Conservation (phyloP, 2,329 filamentous ascomycete species). For the Arthrobotrys pseudoclavata region DNA sequence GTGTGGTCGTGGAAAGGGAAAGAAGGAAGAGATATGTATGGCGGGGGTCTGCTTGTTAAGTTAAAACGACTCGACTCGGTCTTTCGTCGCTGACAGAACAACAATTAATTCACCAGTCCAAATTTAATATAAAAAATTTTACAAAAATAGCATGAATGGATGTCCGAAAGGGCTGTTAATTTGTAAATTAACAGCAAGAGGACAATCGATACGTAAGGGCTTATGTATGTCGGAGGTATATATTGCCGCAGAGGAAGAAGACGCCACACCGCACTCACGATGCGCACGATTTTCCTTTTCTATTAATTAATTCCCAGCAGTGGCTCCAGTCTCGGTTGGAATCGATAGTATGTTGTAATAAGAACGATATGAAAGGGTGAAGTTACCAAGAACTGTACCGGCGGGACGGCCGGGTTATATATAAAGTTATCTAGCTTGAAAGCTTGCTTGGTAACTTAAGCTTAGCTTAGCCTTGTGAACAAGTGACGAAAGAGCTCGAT, state of each 20-base stretch:
- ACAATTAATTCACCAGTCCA: too few species aligned
- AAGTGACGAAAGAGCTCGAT: constrained; percentile 34
- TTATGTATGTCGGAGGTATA: background rate
- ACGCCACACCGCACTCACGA: background rate
- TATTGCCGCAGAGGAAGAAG: background rate
- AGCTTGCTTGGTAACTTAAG: constrained; percentile 1
- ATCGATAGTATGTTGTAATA: background rate
- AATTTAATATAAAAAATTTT: background rate
- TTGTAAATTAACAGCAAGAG: too few species aligned
- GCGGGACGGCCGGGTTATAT: constrained; percentile 11
- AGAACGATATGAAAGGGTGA: background rate
- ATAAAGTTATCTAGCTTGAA: constrained; percentile 4
- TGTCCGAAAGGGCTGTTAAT: background rate
- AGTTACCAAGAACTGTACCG: background rate
- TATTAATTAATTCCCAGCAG: background rate
- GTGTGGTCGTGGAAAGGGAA: constrained; percentile 17
- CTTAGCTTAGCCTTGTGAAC: background rate
- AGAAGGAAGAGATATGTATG: constrained; percentile 15
- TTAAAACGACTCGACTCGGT: background rate
- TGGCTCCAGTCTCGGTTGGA: too few species aligned
- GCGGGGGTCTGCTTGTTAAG: constrained; percentile 2
- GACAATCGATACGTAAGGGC: background rate
- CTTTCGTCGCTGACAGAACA: constrained; percentile 11
- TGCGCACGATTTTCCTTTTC: background rate
- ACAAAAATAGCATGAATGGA: too few species aligned